Conservation (phyloP, 208 protist species). For the Acanthamoeba healyi region DNA sequence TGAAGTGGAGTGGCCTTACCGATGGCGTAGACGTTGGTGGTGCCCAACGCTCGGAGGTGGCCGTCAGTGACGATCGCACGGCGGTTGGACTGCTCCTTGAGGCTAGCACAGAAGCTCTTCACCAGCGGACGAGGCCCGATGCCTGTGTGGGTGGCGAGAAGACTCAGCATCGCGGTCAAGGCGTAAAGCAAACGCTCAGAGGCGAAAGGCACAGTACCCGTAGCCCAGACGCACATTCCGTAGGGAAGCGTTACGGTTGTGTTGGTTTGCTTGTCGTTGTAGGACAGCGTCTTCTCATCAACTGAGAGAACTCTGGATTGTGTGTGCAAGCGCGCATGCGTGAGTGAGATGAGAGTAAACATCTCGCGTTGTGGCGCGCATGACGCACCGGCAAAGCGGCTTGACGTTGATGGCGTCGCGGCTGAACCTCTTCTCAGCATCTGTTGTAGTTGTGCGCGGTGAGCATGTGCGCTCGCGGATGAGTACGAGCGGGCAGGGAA, state of each 20-base stretch:
- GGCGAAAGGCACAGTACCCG: background rate
- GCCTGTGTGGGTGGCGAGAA: background rate
- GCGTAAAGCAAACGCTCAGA: background rate
- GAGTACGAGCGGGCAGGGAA: background rate
- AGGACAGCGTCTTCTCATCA: conserved; percentile 20
- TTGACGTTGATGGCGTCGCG: conserved; percentile 17
- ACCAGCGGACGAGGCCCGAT: conserved; percentile 38
- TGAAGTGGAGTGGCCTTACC: background rate
- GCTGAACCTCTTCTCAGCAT: conserved; percentile 44
- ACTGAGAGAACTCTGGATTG: conserved; percentile 1
- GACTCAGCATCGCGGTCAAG: background rate
- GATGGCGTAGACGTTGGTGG: conserved; percentile 48
- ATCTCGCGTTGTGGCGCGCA: background rate
- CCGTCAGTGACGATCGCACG: conserved; percentile 12
- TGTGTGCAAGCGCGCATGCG: too few relatives aligned
- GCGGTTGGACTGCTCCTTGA: conserved; percentile 25
- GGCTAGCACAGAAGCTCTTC: background rate
- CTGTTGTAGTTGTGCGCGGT: background rate
- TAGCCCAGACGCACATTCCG: conserved; percentile 71
- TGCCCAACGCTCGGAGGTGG: conserved; percentile 5
- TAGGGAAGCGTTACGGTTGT: conserved; percentile 9
- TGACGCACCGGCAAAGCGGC: background rate
- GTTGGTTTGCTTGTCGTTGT: conserved; percentile 42
- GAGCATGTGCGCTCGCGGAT: background rate
- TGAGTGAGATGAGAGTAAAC: background rate